Evolutionary conservation across 129 eudicot species (phyloP), one percentile per base, ranked within the genome.

Genomic region (Smallanthus sonchifolius): DNA sequence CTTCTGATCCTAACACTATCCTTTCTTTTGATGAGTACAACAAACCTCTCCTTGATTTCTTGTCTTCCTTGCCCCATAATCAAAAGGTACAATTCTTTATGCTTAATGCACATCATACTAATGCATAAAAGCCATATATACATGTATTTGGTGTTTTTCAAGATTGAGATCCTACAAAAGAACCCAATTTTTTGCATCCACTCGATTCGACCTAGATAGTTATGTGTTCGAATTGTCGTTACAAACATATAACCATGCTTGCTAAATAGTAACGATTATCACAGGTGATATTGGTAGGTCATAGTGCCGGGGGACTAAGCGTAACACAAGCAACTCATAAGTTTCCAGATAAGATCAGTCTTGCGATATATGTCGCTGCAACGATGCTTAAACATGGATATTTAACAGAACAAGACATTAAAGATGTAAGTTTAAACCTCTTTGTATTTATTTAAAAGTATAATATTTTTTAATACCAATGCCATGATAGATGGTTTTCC

Each of bases 231-330:
- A 38, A 63, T 9, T 65, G n/a, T 75, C 51, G 20, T 37, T 75
- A 65, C 19, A 66, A 76, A 24, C 10, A 9, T 51, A 7, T 10
- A 52, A 48, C 14, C 6, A 11, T 10, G 6, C 36, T n/a, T 60
- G 17, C 19, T 71, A 19, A 32, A 49, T 5, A 14, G 10, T 48
- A 28, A 49, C 30, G 4, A 3, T 63, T 48, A 15, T 16, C 34
- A 17, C 62, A 83, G 87, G 87, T 83, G 38, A 83, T 83, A 16
- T 48, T 83, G 42, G 84, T 83, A 47, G 87, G 87, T 47, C 87
- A 83, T 42, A 79, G 87, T 72, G 84, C 87, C 6, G 84, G 87
- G 16, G 87, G 87, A 62, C 14, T 79, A 76, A 75, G 79, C 77
- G 66, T 83, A 45, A 79, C 87, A 11, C 69, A 75, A 69, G 81